These are phyloP conservation scores for Talaromyces islandicus DNA, from an alignment of 2,329 filamentous ascomycete species.

Conservation along the genomic window DNA sequence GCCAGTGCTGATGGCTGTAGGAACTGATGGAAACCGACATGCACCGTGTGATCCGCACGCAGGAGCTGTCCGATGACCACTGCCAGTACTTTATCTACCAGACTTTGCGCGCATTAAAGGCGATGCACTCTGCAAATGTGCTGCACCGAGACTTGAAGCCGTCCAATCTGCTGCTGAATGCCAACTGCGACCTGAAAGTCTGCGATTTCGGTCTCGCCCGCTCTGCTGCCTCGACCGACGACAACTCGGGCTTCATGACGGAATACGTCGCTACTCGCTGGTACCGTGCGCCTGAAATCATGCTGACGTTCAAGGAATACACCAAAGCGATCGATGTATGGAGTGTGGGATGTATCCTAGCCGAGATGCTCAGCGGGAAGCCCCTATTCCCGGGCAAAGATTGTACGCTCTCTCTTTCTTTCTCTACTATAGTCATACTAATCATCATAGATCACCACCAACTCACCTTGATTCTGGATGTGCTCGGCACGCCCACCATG, in stretches of 20 bases:
- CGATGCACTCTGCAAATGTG: slow-evolving; percentile 98
- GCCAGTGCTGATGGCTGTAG: slow-evolving; percentile 41
- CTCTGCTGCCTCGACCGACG: slow-evolving; percentile 92
- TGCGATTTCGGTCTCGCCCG: slow-evolving; percentile 96
- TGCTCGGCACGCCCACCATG: slow-evolving; percentile 97
- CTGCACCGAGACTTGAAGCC: slow-evolving; percentile 96
- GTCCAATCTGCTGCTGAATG: slow-evolving; percentile 92
- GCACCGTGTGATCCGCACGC: slow-evolving; percentile 97
- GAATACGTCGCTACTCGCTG: slow-evolving; percentile 99
- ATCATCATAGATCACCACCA: slow-evolving; percentile 77
- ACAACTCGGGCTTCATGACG: slow-evolving; percentile 99
- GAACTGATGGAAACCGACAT: slow-evolving; percentile 99
- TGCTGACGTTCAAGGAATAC: slow-evolving; percentile 99
- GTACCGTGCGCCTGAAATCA: slow-evolving; percentile 98
- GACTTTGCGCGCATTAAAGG: slow-evolving; percentile 92
- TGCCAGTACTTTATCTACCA: slow-evolving; percentile 99
- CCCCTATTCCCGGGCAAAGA: slow-evolving; percentile 97
- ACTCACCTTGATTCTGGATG: slow-evolving; percentile 91
- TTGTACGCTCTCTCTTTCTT: slow-evolving; percentile 55
- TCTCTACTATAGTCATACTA: not conserved
- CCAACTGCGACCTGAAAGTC: slow-evolving; percentile 98
- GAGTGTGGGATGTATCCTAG: slow-evolving; percentile 96
- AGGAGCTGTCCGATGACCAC: slow-evolving; percentile 97
- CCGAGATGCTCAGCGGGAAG: slow-evolving; percentile 98
- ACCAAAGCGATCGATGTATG: slow-evolving; percentile 99